Conservation (phyloP, 1,284 basidiomycete genomes). For the Testicularia cyperi region DNA sequence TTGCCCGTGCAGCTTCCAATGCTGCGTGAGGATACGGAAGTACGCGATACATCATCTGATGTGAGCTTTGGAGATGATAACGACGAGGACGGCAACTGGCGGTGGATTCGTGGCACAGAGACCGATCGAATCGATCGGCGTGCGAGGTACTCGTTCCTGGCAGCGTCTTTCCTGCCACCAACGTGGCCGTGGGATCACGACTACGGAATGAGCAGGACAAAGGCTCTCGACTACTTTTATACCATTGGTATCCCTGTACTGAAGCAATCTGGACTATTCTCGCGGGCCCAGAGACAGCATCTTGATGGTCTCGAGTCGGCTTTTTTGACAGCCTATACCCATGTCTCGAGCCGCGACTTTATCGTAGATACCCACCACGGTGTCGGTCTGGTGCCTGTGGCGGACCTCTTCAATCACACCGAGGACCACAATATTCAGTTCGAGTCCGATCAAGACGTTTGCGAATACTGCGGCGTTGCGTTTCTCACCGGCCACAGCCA, state of each 20-base stretch:
- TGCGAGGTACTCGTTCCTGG: constrained; percentile 2
- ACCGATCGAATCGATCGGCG: constrained; percentile 9
- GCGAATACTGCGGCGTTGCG: constrained; percentile 40
- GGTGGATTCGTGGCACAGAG: constrained; percentile 39
- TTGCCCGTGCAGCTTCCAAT: constrained; percentile 24
- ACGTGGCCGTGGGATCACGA: constrained; percentile 15
- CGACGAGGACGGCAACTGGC: background rate
- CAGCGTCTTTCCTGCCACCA: background rate
- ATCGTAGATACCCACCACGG: constrained; percentile 50
- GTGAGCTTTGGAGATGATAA: background rate
- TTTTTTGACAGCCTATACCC: constrained; percentile 33
- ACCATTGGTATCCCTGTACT: constrained; percentile 15
- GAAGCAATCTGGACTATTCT: constrained; percentile 5
- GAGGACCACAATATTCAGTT: constrained; percentile 46
- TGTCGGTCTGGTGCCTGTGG: constrained; percentile 46
- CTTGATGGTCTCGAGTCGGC: constrained; percentile 11
- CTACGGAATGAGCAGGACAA: constrained; percentile 24
- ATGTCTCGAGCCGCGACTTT: constrained; percentile 52
- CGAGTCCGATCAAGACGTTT: constrained; percentile 52
- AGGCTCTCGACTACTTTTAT: constrained; percentile 22
- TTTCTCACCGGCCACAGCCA: constrained; percentile 21
- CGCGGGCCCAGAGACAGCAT: constrained; percentile 1
- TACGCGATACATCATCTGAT: background rate
- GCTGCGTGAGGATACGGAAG: background rate
- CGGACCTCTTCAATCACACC: constrained; percentile 54